Conservation (phyloP, 805 yeast species). For the Peterozyma toletana region DNA sequence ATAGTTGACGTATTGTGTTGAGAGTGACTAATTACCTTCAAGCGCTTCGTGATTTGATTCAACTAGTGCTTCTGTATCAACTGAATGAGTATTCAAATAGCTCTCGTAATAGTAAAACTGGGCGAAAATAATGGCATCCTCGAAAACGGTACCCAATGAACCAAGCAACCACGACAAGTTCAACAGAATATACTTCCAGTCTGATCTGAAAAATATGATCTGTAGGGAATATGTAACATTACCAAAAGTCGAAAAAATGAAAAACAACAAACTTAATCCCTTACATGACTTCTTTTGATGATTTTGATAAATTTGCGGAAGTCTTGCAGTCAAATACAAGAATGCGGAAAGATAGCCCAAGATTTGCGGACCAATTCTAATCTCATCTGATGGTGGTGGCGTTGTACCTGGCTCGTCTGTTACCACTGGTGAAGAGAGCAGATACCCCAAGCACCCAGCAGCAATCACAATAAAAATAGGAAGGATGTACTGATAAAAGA, state of each 20-base stretch:
- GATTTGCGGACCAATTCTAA: constrained; percentile 51
- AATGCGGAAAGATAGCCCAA: constrained; percentile 66
- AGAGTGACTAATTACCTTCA: not conserved
- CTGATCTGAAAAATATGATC: constrained; percentile 59
- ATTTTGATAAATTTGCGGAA: constrained; percentile 83
- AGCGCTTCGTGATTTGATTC: constrained; percentile 2
- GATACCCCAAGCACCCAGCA: constrained; percentile 58
- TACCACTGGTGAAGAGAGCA: constrained; percentile 31
- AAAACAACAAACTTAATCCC: constrained; percentile 81
- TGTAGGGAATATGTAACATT: constrained; percentile 72
- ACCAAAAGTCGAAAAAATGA: constrained; percentile 67
- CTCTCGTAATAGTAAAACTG: constrained; percentile 61
- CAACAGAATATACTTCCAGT: constrained; percentile 47
- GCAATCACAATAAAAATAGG: constrained; percentile 56
- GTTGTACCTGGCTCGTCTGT: constrained; percentile 13
- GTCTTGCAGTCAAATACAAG: constrained; percentile 62
- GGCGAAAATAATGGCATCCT: constrained; percentile 56
- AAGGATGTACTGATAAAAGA: constrained; percentile 42
- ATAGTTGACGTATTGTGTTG: too few relatives aligned
- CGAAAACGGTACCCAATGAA: constrained; percentile 68
- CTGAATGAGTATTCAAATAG: constrained; percentile 10
- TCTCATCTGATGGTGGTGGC: constrained; percentile 12
- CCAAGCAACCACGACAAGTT: constrained; percentile 77
- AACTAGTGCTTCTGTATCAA: constrained; percentile 4
- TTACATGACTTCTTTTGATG: constrained; percentile 68